phyloP scores from a whole-genome alignment of 208 protist genomes.

The Trichomonas vaginalis region DNA sequence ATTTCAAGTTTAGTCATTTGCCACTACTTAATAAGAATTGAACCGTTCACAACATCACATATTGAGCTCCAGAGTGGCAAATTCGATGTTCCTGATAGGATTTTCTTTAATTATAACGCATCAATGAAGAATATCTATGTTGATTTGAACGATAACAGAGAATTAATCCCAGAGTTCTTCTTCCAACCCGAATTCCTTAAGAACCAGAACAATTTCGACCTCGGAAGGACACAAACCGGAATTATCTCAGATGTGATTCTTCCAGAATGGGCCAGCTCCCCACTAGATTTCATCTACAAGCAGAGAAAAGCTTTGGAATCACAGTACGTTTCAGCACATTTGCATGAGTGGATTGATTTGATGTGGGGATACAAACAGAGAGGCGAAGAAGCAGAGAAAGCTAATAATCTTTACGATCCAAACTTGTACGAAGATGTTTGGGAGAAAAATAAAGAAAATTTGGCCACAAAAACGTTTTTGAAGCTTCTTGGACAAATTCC shows the following conservation, averaged over 20 bases:
- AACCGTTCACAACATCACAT: conserved; percentile 14
- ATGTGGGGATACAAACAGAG: neutral
- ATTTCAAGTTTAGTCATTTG: neutral
- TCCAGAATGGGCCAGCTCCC: neutral
- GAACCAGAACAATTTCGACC: conserved; percentile 34
- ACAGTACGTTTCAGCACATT: neutral
- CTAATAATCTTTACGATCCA: neutral
- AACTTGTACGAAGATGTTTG: neutral
- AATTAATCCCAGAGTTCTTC: conserved; percentile 50
- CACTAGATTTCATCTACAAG: neutral
- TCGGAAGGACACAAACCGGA: conserved; percentile 34
- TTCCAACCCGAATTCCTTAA: conserved; percentile 43
- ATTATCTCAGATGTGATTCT: neutral
- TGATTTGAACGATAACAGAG: neutral
- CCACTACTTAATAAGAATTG: neutral
- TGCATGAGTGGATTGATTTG: neutral
- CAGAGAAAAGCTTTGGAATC: neutral
- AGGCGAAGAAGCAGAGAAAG: neutral
- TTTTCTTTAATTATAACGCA: neutral
- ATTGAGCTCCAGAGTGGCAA: conserved; percentile 19
- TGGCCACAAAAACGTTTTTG: neutral
- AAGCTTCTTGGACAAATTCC: neutral
- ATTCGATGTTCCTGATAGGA: neutral
- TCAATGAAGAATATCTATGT: neutral
- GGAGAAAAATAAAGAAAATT: neutral